Conservation (phyloP, 108 stramenopile genomes). For the Fistulifera pelliculosa region DNA sequence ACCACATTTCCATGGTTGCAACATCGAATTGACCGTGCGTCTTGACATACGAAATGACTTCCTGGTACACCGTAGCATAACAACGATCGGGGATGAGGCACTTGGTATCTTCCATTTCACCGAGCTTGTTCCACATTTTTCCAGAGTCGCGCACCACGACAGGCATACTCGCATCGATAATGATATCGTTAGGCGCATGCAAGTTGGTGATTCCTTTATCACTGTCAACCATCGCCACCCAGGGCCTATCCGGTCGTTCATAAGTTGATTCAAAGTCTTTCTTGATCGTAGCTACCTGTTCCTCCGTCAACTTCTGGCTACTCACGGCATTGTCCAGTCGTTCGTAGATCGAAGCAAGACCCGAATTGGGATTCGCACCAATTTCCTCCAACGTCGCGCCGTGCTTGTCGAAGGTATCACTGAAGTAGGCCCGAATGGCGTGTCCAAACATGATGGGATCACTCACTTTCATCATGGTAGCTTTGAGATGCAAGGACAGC, state of each 20-base stretch:
- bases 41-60: constrained; percentile 79
- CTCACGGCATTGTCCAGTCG: constrained; percentile 29
- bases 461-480: constrained; percentile 94
- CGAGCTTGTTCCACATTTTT: constrained; percentile 91
- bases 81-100: constrained; percentile 87
- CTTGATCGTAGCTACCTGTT: constrained; percentile 49
- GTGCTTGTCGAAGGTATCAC: constrained; percentile 86
- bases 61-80: constrained; percentile 90
- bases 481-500: constrained; percentile 84
- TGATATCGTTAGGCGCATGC: constrained; percentile 75
- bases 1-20: constrained; percentile 44
- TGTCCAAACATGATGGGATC: constrained; percentile 93
- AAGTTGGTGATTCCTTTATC: constrained; percentile 91
- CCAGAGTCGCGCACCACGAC: constrained; percentile 87
- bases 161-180: constrained; percentile 92
- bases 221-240: constrained; percentile 91
- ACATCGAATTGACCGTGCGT: constrained; percentile 86
- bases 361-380: constrained; percentile 87
- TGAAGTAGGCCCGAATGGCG: constrained; percentile 81
- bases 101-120: constrained; percentile 83
- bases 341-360: constrained; percentile 55
- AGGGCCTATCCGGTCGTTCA: constrained; percentile 55
- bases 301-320: constrained; percentile 38
- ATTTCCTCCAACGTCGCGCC: constrained; percentile 60
- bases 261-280: constrained; percentile 81